Evolutionary conservation across 2,329 filamentous ascomycete species (phyloP).

Genomic region (Xenosphaeropsis pyriputrescens): DNA sequence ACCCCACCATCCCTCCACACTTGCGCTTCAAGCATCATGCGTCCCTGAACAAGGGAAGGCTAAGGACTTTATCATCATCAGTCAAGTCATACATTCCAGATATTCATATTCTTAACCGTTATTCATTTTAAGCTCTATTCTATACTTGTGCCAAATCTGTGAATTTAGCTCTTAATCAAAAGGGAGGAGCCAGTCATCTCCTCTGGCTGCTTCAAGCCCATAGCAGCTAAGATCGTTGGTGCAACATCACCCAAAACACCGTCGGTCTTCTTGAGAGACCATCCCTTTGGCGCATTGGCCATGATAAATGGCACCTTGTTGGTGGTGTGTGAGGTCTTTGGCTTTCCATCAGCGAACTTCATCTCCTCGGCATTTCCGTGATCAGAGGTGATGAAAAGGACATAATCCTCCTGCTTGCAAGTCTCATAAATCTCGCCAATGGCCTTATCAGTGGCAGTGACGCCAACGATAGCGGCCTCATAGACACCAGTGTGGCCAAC

Average conservation of each 20-base stretch:
- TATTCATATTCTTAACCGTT: too few relatives aligned
- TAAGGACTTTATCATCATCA: too few relatives aligned
- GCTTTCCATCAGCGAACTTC: conserved; percentile 89
- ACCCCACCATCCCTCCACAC: not conserved
- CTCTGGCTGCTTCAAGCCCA: conserved; percentile 80
- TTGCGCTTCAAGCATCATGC: not conserved
- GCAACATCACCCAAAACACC: conserved; percentile 96
- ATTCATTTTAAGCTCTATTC: too few relatives aligned
- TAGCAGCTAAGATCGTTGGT: conserved; percentile 78
- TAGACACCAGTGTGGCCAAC: conserved; percentile 97
- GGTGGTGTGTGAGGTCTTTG: conserved; percentile 94
- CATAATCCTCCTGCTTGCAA: conserved; percentile 85
- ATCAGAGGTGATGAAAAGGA: conserved; percentile 90
- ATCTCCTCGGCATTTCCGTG: conserved; percentile 99
- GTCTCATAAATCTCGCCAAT: conserved; percentile 87
- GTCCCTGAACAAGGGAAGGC: too few relatives aligned
- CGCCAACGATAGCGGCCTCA: conserved; percentile 78
- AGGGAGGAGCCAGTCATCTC: conserved; percentile 86
- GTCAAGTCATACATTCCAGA: too few relatives aligned
- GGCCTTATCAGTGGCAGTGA: conserved; percentile 77
- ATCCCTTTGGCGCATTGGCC: conserved; percentile 87
- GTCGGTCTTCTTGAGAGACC: conserved; percentile 64
- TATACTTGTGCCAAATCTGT: too few relatives aligned
- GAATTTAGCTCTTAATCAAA: conserved; percentile 48
- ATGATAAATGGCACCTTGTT: conserved; percentile 98